Evolutionary conservation across 306 rosid genomes (phyloP).

Genomic region (Herpetospermum pedunculosum): DNA sequence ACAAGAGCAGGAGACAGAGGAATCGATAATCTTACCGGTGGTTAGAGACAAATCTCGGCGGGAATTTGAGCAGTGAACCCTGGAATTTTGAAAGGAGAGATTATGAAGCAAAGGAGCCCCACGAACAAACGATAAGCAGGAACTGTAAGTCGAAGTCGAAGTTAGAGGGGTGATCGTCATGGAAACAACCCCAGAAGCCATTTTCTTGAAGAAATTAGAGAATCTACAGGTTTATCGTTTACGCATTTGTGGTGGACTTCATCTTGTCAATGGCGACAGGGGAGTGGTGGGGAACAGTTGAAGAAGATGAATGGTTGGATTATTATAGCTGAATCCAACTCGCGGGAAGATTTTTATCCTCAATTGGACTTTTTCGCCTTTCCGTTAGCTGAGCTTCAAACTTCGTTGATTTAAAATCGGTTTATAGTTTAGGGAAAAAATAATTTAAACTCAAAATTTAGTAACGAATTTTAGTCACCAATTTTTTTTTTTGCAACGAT

Average conservation of each 20-base stretch:
- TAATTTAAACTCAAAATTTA: too few species aligned
- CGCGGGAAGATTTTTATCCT: constrained; percentile 2
- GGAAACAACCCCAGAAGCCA: constrained; percentile 17
- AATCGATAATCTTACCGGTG: constrained; percentile 11
- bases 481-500: too few species aligned
- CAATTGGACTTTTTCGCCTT: background rate
- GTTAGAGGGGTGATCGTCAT: background rate
- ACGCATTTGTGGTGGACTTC: background rate
- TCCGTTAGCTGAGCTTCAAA: too few species aligned
- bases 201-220: constrained; percentile 9
- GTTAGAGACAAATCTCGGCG: constrained; percentile 10
- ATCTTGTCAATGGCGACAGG: too few species aligned
- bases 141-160: constrained; percentile 10
- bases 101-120: constrained; percentile 2
- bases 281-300: background rate
- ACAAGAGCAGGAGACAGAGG: background rate
- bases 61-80: constrained; percentile 17
- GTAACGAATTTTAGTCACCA: too few species aligned
- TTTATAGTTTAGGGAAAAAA: too few species aligned
- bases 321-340: background rate
- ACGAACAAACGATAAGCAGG: background rate
- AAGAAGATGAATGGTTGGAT: background rate
- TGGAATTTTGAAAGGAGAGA: background rate
- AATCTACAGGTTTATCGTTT: background rate
- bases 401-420: too few species aligned